Base-by-base conservation (phyloP, 2,329 filamentous ascomycete species). In the Fusarium redolens region DNA sequence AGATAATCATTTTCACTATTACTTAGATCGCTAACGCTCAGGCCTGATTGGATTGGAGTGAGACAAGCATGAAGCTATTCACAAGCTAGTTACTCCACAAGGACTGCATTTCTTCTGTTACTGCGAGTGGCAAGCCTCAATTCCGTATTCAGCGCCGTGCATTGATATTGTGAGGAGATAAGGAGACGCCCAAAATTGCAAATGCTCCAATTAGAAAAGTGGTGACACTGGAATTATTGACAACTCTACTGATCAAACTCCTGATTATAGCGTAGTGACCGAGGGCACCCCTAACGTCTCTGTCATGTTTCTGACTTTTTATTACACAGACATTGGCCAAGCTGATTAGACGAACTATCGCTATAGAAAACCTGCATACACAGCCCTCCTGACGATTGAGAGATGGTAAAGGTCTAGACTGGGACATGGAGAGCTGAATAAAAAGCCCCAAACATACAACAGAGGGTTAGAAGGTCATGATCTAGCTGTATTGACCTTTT, bases 401-500 rank as follows among this genome's bases (percentile, higher is more conserved):
- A 25, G n/a, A 9, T 12, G 7, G 41, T 14, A 8, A 25, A 6
- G 17, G 14, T 17, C n/a, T 44, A 44, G 41, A 44, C n/a, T n/a
- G 10, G 15, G n/a, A 44, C 22, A 11, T 44, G 15, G 41, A 44
- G 15, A 44, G 22, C 41, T 25, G n/a, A 17, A 15, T 44, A 7
- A 12, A 25, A 44, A 4, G 14, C n/a, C n/a, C 41, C n/a, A 15
- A 43, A 40, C n/a, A 10, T 5, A 22, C 22, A 22, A 22, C 22
- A 22, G 22, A 43, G n/a, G n/a, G n/a, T n/a, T 22, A 43, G n/a
- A 43, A 17, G 15, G n/a, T 12, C 10, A 44, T 44, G 3, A 11
- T 5, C n/a, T 25, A 17, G n/a, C 14, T 25, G 17, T 12, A 14
- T 4, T 12, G 4, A 2, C 7, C 2, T 4, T 5, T 44, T 11